Percentiles rank a stretch among this genome's conserved stretches.
Evolutionary conservation across 2,329 filamentous ascomycete species (phyloP).

Genomic region (Fusarium pseudocircinatum): DNA sequence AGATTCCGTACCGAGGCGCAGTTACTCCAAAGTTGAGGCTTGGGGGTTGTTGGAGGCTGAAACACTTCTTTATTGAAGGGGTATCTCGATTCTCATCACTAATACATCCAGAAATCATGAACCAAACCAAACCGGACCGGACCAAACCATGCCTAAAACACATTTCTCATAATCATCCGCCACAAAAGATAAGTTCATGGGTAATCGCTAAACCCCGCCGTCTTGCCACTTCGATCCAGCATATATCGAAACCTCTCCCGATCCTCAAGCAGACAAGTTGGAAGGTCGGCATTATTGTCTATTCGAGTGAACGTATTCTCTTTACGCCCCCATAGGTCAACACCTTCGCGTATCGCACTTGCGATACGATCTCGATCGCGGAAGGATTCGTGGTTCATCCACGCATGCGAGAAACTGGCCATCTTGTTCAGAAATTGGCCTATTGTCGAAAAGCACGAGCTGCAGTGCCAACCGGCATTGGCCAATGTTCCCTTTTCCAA

Average conservation of each 20-base stretch:
- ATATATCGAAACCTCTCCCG: conserved; percentile 56
- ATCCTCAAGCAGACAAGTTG: conserved; percentile 55
- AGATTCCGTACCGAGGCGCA: neutral
- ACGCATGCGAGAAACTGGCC: conserved; percentile 64
- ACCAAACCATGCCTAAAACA: neutral
- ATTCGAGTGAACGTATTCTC: conserved; percentile 59
- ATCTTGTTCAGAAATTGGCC: conserved; percentile 65
- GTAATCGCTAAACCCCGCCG: conserved; percentile 61
- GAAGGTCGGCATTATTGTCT: conserved; percentile 63
- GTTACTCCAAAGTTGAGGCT: neutral
- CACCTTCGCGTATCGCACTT: conserved; percentile 59
- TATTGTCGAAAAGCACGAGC: conserved; percentile 67
- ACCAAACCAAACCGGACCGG: neutral
- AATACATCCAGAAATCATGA: neutral
- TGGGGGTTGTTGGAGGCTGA: neutral
- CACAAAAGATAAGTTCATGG: conserved; percentile 33
- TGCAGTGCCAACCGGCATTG: conserved; percentile 70
- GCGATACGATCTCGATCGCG: conserved; percentile 60
- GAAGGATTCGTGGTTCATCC: conserved; percentile 61
- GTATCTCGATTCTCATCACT: conserved; percentile 1
- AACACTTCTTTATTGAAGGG: neutral
- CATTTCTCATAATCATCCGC: neutral
- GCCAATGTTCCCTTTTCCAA: conserved; percentile 56
- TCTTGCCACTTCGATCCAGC: conserved; percentile 56
- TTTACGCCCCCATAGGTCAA: conserved; percentile 64